These are phyloP conservation scores for Ogataea naganishii DNA, from an alignment of 805 yeast genomes.

Conservation along the genomic window DNA sequence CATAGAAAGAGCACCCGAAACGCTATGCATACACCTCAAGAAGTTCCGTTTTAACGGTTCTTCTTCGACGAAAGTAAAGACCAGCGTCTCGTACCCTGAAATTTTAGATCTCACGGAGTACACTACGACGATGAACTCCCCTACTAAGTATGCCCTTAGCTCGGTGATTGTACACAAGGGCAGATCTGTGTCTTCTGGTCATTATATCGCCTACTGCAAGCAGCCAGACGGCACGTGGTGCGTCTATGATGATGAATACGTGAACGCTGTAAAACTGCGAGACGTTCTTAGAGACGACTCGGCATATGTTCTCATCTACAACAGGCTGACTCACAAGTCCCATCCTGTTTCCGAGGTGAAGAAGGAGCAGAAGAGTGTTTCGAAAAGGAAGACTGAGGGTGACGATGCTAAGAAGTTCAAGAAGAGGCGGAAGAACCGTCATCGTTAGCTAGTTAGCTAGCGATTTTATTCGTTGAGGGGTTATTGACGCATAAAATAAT, in stretches of 20 bases:
- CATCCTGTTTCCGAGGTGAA: too few species aligned
- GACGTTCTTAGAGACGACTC: constrained; percentile 75
- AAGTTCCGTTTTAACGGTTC: constrained; percentile 82
- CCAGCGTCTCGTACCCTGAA: constrained; percentile 74
- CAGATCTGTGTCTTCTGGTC: constrained; percentile 85
- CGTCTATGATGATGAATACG: constrained; percentile 88
- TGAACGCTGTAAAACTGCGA: constrained; percentile 62
- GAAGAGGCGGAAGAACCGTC: too few species aligned
- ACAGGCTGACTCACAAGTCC: constrained; percentile 58
- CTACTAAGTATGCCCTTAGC: constrained; percentile 59
- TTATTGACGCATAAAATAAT: too few species aligned
- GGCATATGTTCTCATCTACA: constrained; percentile 85
- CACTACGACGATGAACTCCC: constrained; percentile 34
- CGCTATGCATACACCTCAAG: constrained; percentile 78
- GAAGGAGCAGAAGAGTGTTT: too few species aligned
- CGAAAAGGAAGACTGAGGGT: too few species aligned
- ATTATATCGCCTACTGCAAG: constrained; percentile 81
- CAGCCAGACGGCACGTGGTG: constrained; percentile 94
- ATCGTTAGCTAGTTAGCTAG: too few species aligned
- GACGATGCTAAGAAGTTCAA: too few species aligned
- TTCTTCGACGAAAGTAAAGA: constrained; percentile 76
- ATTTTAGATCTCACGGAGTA: constrained; percentile 64
- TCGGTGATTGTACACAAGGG: constrained; percentile 94
- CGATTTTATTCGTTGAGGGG: too few species aligned
- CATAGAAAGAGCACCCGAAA: constrained; percentile 80